phyloP scores from a whole-genome alignment of 129 eudicot species.

The Ambrosia artemisiifolia region DNA sequence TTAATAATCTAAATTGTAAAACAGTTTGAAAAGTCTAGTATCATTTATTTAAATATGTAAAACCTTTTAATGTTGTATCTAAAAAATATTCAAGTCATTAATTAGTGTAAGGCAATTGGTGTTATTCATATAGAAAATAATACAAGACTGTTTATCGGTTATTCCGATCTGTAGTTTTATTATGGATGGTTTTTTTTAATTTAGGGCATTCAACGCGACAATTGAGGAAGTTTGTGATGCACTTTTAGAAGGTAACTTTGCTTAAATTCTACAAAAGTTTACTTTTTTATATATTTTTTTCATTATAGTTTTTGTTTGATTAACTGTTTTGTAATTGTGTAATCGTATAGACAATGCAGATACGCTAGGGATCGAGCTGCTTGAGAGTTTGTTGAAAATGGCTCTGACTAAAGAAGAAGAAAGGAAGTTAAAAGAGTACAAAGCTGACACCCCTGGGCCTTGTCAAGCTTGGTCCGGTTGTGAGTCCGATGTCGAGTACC shows the following conservation, averaged over 20 bases:
- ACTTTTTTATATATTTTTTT: not conserved
- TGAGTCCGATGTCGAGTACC: constrained; percentile 16
- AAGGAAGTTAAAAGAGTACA: constrained; percentile 71
- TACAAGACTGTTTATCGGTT: no score
- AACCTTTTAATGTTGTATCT: no score
- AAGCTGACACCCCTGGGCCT: constrained; percentile 67
- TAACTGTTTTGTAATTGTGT: not conserved
- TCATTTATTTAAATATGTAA: no score
- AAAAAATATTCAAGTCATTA: no score
- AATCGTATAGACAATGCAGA: constrained; percentile 69
- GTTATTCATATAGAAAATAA: no score
- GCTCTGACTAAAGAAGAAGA: constrained; percentile 97
- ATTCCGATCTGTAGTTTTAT: no score
- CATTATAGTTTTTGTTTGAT: not conserved
- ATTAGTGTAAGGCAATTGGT: no score
- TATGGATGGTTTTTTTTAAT: constrained; percentile 14
- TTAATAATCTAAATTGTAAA: no score
- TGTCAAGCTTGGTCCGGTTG: constrained; percentile 82
- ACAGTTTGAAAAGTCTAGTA: no score
- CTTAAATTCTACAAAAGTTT: not conserved
- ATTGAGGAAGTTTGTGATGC: no score
- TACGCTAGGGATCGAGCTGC: constrained; percentile 87
- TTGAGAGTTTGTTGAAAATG: constrained; percentile 90
- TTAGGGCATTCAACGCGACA: constrained; percentile 89
- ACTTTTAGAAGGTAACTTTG: no score